phyloP scores from a whole-genome alignment of 176 grass and related monocot genomes.

The Saccharum officinarum region DNA sequence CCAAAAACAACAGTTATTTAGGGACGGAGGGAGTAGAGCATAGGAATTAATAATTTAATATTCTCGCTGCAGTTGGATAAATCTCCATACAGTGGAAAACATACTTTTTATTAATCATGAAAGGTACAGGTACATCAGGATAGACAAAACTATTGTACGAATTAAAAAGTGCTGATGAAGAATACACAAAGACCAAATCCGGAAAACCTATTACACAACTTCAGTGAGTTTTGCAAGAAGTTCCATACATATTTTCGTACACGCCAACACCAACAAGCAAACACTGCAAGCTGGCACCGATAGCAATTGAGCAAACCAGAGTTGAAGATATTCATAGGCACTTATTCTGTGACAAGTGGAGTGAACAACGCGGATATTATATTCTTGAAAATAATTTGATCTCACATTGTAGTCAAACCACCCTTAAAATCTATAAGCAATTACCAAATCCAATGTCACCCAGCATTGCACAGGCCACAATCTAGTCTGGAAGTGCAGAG shows the following conservation, averaged over 20 bases:
- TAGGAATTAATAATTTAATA: neutral
- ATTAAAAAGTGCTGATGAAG: neutral
- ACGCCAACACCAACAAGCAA: neutral
- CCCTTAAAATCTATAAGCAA: constrained; percentile 11
- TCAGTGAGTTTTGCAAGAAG: neutral
- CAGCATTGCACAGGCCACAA: constrained; percentile 1
- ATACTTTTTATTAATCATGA: neutral
- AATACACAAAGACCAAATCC: neutral
- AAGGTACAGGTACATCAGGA: constrained; percentile 32
- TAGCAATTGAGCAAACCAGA: constrained; percentile 1
- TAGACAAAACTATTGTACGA: neutral
- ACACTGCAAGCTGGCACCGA: constrained; percentile 6
- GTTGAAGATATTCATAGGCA: neutral
- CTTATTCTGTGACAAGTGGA: constrained; percentile 19
- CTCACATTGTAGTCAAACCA: constrained; percentile 14
- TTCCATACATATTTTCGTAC: neutral
- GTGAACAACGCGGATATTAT: neutral
- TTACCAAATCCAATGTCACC: constrained; percentile 7
- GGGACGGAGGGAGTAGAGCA: neutral
- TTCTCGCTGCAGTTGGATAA: neutral
- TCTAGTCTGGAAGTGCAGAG: neutral
- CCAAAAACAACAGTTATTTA: no score
- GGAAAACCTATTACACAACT: constrained; percentile 2
- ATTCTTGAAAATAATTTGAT: constrained; percentile 5
- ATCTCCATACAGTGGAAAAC: constrained; percentile 1